These are phyloP conservation scores for Polymyxa betae DNA, from an alignment of 208 protist species.

Conservation along the genomic window DNA sequence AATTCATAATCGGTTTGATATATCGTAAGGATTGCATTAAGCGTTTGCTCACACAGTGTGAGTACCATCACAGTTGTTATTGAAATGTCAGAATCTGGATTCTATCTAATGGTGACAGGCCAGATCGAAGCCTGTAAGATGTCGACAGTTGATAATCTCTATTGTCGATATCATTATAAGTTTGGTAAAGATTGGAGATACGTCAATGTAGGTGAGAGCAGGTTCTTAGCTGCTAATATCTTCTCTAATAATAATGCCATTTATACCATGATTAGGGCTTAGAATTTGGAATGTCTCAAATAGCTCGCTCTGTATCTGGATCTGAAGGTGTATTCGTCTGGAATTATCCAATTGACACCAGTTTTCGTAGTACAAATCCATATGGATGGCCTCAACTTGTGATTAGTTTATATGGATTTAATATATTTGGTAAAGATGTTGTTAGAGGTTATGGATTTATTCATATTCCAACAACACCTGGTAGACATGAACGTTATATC, in stretches of 20 bases:
- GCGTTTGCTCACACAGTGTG: too few species aligned
- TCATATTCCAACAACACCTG: conserved; percentile 51
- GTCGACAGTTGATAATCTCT: not conserved
- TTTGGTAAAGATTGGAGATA: conserved; percentile 38
- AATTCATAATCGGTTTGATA: too few species aligned
- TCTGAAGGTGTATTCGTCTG: not conserved
- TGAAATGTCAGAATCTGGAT: conserved; percentile 18
- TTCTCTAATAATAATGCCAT: not conserved
- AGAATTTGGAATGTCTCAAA: conserved; percentile 31
- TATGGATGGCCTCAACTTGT: conserved; percentile 61
- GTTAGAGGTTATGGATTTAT: conserved; percentile 57
- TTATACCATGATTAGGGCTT: not conserved
- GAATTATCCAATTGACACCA: conserved; percentile 57
- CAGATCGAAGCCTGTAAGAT: conserved; percentile 10
- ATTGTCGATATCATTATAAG: conserved; percentile 3
- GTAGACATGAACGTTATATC: conserved; percentile 50
- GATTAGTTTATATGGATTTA: conserved; percentile 60
- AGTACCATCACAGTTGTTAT: too few species aligned
- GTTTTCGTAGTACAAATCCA: not conserved
- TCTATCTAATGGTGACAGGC: conserved; percentile 32
- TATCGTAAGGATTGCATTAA: too few species aligned
- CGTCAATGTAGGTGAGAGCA: not conserved
- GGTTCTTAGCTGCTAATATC: not conserved
- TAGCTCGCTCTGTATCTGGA: not conserved
- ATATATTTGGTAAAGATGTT: conserved; percentile 60